These are phyloP conservation scores for Aureobasidium sp. DNA, from an alignment of 2,329 filamentous ascomycete genomes.

Conservation along the genomic window DNA sequence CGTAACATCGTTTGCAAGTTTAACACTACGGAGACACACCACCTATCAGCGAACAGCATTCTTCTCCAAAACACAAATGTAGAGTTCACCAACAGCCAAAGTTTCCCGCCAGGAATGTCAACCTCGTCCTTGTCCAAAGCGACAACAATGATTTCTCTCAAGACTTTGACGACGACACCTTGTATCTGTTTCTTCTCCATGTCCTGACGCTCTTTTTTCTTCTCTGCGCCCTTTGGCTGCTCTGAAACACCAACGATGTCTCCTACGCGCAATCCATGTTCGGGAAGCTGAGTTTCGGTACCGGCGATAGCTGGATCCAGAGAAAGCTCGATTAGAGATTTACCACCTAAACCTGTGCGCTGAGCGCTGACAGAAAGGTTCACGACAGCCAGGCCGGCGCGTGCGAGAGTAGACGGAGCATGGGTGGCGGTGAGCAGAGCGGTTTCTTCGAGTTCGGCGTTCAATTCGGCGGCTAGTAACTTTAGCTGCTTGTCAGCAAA, in stretches of 20 bases:
- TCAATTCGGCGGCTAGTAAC: conserved; percentile 62
- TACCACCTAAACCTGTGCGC: conserved; percentile 85
- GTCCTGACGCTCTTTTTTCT: conserved; percentile 64
- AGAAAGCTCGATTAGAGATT: conserved; percentile 73
- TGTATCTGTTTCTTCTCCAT: conserved; percentile 59
- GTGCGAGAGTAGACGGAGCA: conserved; percentile 60
- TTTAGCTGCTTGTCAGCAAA: conserved; percentile 65
- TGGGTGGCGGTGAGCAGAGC: conserved; percentile 57
- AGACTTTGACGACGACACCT: conserved; percentile 62
- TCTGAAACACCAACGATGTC: conserved; percentile 72
- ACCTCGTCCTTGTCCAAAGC: conserved; percentile 59
- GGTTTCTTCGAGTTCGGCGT: conserved; percentile 64
- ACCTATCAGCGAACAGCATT: conserved; percentile 25
- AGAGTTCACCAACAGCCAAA: conserved; percentile 51
- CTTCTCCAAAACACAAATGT: not conserved
- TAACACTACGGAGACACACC: conserved; percentile 40
- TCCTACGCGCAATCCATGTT: conserved; percentile 67
- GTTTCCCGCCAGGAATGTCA: conserved; percentile 44
- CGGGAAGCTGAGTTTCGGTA: conserved; percentile 45
- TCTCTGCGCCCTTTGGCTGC: conserved; percentile 61
- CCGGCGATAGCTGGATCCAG: conserved; percentile 60
- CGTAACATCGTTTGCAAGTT: conserved; percentile 58
- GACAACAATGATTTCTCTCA: conserved; percentile 51
- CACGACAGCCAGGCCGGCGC: conserved; percentile 68
- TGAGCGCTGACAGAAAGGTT: conserved; percentile 67